Evolutionary conservation across 768 basidiomycete genomes (phyloP), one percentile per base, ranked within the genome.

Genomic region (Suillus brevipes): DNA sequence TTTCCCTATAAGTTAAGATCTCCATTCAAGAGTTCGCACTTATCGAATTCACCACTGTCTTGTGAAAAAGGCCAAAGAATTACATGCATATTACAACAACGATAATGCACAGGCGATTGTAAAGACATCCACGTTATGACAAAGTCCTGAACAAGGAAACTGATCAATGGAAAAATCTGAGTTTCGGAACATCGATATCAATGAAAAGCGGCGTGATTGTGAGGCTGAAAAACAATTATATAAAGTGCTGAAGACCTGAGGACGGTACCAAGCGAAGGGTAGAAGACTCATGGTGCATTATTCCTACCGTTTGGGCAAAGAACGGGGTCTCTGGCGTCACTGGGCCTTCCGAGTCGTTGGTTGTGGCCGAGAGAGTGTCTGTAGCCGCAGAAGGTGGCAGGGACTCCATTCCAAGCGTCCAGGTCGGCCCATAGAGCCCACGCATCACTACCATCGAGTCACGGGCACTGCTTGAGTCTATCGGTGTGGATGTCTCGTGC

Each of bases 341-440:
- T 43, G 58, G 63, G 13, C 60, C 63, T 18, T 60, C 57, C 5
- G 63, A 64, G 31, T 64, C 63, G 4, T 45, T 18, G 13, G 63
- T 62, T 31, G 63, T 61, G n/a, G 45, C 60, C 3, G 59, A 38
- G 12, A n/a, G 20, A n/a, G 38, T 28, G 16, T 34, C 36, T 28
- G 55, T 58, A 36, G 36, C 36, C 14, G 40, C 36, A n/a, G 61
- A 31, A 25, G 47, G 40, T n/a, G 62, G 8, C 3, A 38, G 6
- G 16, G 38, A 18, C 25, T 40, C 57, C 23, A 64, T 25, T 10
- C 63, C 63, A 34, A 62, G 34, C 12, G 20, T 62, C 60, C 63
- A 64, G 20, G 38, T 61, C 20, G 34, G 59, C n/a, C 61, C 63
- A 14, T 64, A 61, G 43, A 47, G 61, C 23, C 38, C 63, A n/a